phyloP scores from a whole-genome alignment of 805 yeast genomes.

The Pichia insulana region DNA sequence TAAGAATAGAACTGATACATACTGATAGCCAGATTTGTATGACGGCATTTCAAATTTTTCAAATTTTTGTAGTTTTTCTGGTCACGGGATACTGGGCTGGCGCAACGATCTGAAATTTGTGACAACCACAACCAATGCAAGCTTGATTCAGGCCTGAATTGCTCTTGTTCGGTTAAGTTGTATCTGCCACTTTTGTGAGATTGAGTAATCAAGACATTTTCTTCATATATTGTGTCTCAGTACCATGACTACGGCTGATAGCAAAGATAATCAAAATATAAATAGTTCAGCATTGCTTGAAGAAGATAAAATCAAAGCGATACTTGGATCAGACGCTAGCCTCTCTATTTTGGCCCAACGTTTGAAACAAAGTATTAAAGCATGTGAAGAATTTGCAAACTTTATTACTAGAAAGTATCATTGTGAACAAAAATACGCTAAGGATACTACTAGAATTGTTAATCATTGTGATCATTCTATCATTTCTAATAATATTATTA shows the following conservation, averaged over 20 bases:
- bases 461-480: slow-evolving; percentile 31
- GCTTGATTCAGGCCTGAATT: no score
- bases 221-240: neutral
- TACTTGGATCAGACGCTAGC: slow-evolving; percentile 65
- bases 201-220: no score
- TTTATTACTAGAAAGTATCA: slow-evolving; percentile 71
- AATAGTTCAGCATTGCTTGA: slow-evolving; percentile 29
- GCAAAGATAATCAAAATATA: neutral
- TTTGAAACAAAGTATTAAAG: slow-evolving; percentile 67
- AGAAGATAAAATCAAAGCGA: slow-evolving; percentile 40
- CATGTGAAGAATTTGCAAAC: slow-evolving; percentile 79
- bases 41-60: no score
- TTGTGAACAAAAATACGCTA: slow-evolving; percentile 69
- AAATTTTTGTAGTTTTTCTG: no score
- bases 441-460: slow-evolving; percentile 65
- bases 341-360: slow-evolving; percentile 64
- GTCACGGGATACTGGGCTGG: no score
- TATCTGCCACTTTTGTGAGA: no score
- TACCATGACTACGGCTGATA: neutral
- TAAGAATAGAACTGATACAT: no score
- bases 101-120: no score
- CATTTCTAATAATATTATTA: slow-evolving; percentile 32
- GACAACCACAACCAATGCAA: no score
- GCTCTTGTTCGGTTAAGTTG: no score
- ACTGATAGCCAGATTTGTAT: no score